Conservation (phyloP, 306 rosid species). For the Cercis canadensis region DNA sequence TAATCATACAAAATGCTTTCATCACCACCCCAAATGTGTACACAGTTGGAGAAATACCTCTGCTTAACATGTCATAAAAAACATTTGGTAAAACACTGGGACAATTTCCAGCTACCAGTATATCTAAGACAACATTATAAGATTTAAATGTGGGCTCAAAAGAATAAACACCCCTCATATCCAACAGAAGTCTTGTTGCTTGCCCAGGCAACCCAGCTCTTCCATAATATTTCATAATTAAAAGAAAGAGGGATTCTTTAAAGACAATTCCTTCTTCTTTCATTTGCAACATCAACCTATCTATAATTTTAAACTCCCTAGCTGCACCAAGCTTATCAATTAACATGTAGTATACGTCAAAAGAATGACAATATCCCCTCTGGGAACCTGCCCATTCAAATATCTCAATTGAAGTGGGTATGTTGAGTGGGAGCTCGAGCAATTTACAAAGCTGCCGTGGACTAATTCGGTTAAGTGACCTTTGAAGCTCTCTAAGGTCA, state of each 20-base stretch:
- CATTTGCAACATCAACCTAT: conserved; percentile 75
- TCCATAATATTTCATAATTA: conserved; percentile 76
- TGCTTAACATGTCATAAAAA: conserved; percentile 85
- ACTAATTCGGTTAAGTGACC: conserved; percentile 57
- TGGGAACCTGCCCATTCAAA: conserved; percentile 74
- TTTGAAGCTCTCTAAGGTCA: conserved; percentile 72
- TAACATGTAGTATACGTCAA: conserved; percentile 62
- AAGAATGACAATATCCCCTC: conserved; percentile 75
- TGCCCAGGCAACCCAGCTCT: conserved; percentile 85
- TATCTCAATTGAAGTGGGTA: conserved; percentile 72
- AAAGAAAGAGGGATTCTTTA: conserved; percentile 75
- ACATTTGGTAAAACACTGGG: conserved; percentile 72
- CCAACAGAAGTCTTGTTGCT: conserved; percentile 84
- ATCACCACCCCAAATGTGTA: conserved; percentile 78
- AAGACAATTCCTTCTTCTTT: conserved; percentile 71
- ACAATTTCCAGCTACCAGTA: conserved; percentile 75
- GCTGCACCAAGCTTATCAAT: conserved; percentile 81
- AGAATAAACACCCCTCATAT: conserved; percentile 72
- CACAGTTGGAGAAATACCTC: conserved; percentile 73
- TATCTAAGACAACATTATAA: conserved; percentile 78
- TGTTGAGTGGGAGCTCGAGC: conserved; percentile 78
- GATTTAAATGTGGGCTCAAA: conserved; percentile 76
- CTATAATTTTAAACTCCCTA: conserved; percentile 72
- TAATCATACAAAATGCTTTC: conserved; percentile 78
- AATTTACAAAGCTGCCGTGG: conserved; percentile 76